phyloP scores from a whole-genome alignment of 2,329 filamentous ascomycete species.

The Fusarium cyanostomum region DNA sequence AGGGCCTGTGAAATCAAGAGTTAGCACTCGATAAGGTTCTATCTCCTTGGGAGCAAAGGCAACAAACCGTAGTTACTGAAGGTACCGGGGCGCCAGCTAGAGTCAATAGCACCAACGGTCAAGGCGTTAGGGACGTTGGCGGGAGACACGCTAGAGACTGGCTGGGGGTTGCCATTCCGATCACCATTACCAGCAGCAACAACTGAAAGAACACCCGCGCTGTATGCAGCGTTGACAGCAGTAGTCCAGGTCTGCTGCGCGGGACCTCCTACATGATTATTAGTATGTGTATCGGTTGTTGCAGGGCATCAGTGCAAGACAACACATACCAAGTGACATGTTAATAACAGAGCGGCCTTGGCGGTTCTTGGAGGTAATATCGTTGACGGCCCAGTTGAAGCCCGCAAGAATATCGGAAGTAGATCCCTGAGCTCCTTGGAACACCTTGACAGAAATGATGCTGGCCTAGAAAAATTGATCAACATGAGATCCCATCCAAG shows the following conservation, averaged over 20 bases:
- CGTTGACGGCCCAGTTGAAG: slow-evolving; percentile 53
- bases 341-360: slow-evolving; percentile 50
- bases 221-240: slow-evolving; percentile 54
- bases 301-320: too few species aligned
- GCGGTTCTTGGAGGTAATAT: slow-evolving; percentile 46
- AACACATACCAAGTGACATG: slow-evolving; percentile 52
- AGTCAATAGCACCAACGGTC: slow-evolving; percentile 59
- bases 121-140: slow-evolving; percentile 56
- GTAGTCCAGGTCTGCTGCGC: slow-evolving; percentile 49
- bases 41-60: background rate
- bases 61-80: slow-evolving; percentile 60
- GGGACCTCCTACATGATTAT: slow-evolving; percentile 41
- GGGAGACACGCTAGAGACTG: slow-evolving; percentile 57
- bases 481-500: background rate
- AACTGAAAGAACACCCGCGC: slow-evolving; percentile 53
- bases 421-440: slow-evolving; percentile 4
- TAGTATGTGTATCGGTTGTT: background rate
- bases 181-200: slow-evolving; percentile 59
- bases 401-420: slow-evolving; percentile 52
- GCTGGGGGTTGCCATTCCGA: slow-evolving; percentile 32
- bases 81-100: slow-evolving; percentile 49
- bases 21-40: slow-evolving; percentile 1
- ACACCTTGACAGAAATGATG: slow-evolving; percentile 49
- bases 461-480: slow-evolving; percentile 26
- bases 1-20: slow-evolving; percentile 14